Evolutionary conservation across 1,139 yeast species (phyloP).

Genomic region (Geotrichum citri-aurantii): DNA sequence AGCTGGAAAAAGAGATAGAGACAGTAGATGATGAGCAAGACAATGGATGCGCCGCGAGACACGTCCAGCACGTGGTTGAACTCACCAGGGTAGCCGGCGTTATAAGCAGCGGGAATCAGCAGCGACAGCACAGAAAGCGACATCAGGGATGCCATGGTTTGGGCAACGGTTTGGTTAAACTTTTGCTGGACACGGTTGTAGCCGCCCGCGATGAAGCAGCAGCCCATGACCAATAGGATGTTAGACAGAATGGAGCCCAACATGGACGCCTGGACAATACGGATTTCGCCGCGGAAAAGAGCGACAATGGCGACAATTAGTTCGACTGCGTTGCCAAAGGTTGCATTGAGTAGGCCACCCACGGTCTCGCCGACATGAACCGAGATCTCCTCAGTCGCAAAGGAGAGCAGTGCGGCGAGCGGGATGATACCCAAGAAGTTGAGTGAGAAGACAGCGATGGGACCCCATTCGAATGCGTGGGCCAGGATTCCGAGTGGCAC

Average conservation of each 20-base stretch:
- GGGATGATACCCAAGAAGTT: constrained; percentile 91
- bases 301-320: constrained; percentile 92
- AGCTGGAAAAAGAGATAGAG: constrained; percentile 81
- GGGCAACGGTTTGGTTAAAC: constrained; percentile 94
- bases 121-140: constrained; percentile 86
- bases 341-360: constrained; percentile 91
- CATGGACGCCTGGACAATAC: constrained; percentile 94
- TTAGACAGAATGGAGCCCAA: constrained; percentile 88
- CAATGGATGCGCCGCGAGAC: constrained; percentile 84
- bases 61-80: constrained; percentile 49
- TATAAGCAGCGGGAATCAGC: constrained; percentile 93
- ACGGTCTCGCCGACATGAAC: constrained; percentile 66
- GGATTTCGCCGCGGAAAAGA: constrained; percentile 71
- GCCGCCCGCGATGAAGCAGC: constrained; percentile 95
- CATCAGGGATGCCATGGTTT: constrained; percentile 90
- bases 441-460: constrained; percentile 58
- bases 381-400: constrained; percentile 88
- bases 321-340: constrained; percentile 93
- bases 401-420: constrained; percentile 79
- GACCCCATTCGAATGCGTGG: constrained; percentile 53
- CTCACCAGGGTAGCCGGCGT: constrained; percentile 58
- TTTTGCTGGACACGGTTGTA: constrained; percentile 75
- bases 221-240: constrained; percentile 79
- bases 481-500: constrained; percentile 84
- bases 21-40: constrained; percentile 67